Base-by-base conservation (phyloP, 768 basidiomycete species). In the Trametes cubensis region DNA sequence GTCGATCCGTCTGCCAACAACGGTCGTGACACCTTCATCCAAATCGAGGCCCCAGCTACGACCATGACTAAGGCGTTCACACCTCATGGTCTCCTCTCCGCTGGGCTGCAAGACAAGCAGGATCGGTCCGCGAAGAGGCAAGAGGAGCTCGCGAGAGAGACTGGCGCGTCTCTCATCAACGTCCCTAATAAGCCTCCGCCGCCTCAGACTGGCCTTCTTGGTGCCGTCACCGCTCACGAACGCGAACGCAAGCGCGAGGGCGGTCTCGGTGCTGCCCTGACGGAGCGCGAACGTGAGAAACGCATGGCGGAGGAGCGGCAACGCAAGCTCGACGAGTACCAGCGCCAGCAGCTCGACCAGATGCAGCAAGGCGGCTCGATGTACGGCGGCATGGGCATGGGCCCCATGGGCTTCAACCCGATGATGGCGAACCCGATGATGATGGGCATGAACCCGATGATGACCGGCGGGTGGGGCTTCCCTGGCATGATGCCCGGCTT, bases 141-240 rank as follows among this genome's bases (percentile, higher is more conserved):
- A 70, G 96, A 99, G 73, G 93, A 97, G 73, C 76, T 92, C 13
- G 97, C 97, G 11, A 82, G 95, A 39, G 95, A 97, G 76, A 87
- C 83, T 7, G 97, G 97, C 28, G 91, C 86, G 17, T 94, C 94
- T 4, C 82, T 98, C 55, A 88, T 98, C 78, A 95, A 96, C 72
- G 93, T 99, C n/a, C 94, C 93, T 4, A 86, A 88, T 70, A 96
- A 96, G 72, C 94, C 95, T 0, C 94, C 93, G 0, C 92, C 94
- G 2, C 95, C 97, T 8, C 94, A 96, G 75, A 93, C 91, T 45
- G 97, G 97, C 41, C 82, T 98, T 45, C 86, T 99, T 51, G 97
- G 97, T 18, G 96, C 96, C 2, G 94, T 98, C 69, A 94, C 94
- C 45, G 92, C 90, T 10, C 94, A 97, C 72, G 94, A 99, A 75